Base-by-base conservation (phyloP, 306 rosid genomes). In the Gillenia trifoliata region DNA sequence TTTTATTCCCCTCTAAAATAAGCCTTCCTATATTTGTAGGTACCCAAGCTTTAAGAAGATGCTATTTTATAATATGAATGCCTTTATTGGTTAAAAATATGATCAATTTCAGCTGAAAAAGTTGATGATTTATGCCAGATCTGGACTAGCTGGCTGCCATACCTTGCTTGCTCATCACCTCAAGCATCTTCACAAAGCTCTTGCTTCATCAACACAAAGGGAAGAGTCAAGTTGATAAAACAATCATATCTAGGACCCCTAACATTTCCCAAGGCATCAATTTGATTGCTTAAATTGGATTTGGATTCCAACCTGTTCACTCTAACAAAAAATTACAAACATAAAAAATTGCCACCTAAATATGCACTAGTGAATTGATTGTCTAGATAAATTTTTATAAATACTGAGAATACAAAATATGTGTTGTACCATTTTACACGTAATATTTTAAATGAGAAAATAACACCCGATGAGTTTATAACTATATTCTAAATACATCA, bases 81-180 rank as follows among this genome's bases (percentile, higher is more conserved):
- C 15, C 30, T 11, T 12, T 57, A 23, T 11, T 11, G 30, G 12
- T 57, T 54, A 3, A 60, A 28, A 13, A 57, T 25, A 23, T 25
- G 40, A 29, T 61, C 20, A 59, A 2, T 59, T 59, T 59, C 19
- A 59, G 31, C 62, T 56, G 33, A 26, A 59, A 59, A 59, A 59
- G 64, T 26, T 12, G 5, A 59, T 59, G 20, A 10, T 55, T 2
- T 26, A 59, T 59, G 33, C 29, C 64, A 59, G 19, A 20, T 47
- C 20, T 47, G 54, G 19, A 25, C 36, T 60, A 3, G 20, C 38
- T 60, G 30, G 38, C 65, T 13, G 36, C 25, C 31, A 68, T 68
- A 30, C 74, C 22, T 70, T 70, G 74, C 74, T 70, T 70, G 33
- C 31, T 12, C 47, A 12, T 70, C 33, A 70, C 31, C 64, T 7